Percentiles rank a stretch among this genome's conserved stretches.
phyloP scores from a whole-genome alignment of 768 basidiomycete genomes.

The Gautieria morchelliformis region DNA sequence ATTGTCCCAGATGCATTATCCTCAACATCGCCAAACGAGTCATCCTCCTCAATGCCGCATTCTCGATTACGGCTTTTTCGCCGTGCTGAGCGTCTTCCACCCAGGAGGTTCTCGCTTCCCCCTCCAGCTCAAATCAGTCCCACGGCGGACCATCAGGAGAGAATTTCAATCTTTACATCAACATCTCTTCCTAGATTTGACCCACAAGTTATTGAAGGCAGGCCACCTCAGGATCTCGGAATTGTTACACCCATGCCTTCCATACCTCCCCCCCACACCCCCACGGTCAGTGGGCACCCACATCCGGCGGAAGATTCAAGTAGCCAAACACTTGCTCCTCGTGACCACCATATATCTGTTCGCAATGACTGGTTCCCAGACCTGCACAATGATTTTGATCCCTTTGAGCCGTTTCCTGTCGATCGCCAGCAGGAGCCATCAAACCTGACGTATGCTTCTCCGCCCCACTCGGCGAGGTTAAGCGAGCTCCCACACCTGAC shows the following conservation, averaged over 20 bases:
- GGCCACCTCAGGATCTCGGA: not conserved
- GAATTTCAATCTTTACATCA: too few relatives aligned
- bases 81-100: not conserved
- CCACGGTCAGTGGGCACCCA: not conserved
- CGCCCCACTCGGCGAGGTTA: too few relatives aligned
- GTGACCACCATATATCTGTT: not conserved
- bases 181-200: too few relatives aligned
- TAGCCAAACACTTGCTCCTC: not conserved
- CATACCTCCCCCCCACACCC: not conserved
- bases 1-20: not conserved
- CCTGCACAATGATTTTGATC: conserved; percentile 6
- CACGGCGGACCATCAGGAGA: too few relatives aligned
- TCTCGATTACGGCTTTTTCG: not conserved
- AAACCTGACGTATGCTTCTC: too few relatives aligned
- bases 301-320: not conserved
- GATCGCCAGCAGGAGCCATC: too few relatives aligned
- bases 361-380: conserved; percentile 2
- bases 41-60: not conserved
- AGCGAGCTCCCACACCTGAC: too few relatives aligned
- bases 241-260: not conserved
- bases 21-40: not conserved
- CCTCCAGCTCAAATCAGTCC: not conserved
- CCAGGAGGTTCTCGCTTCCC: not conserved
- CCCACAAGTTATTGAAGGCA: too few relatives aligned
- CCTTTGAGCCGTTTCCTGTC: not conserved